Evolutionary conservation across 768 basidiomycete genomes (phyloP).

Genomic region (Suillus brevipes): DNA sequence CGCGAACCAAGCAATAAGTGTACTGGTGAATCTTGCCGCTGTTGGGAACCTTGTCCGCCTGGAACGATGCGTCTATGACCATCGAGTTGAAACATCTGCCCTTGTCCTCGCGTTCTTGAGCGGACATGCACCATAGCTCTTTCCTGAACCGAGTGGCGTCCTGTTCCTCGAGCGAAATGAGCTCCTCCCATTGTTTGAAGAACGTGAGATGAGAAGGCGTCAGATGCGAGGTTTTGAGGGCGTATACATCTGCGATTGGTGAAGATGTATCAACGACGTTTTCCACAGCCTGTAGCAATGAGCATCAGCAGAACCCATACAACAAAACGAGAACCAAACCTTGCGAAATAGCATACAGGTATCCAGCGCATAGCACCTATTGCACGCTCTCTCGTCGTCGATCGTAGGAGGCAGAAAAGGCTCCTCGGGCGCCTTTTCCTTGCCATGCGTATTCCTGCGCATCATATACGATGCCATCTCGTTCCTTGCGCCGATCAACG

Average conservation of each 20-base stretch:
- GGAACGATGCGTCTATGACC: conserved; percentile 56
- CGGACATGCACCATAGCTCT: conserved; percentile 92
- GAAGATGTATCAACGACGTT: conserved; percentile 51
- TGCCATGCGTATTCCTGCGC: conserved; percentile 39
- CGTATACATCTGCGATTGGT: conserved; percentile 68
- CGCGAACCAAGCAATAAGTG: conserved; percentile 70
- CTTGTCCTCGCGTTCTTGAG: conserved; percentile 70
- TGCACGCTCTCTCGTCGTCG: conserved; percentile 77
- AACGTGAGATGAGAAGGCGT: conserved; percentile 66
- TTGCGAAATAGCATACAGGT: conserved; percentile 94
- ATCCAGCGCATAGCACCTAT: conserved; percentile 79
- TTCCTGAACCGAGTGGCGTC: conserved; percentile 82
- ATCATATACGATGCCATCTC: conserved; percentile 79
- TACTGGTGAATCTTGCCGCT: conserved; percentile 71
- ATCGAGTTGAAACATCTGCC: conserved; percentile 87
- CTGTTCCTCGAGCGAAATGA: conserved; percentile 85
- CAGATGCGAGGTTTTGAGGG: conserved; percentile 79
- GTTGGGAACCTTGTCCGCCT: conserved; percentile 17
- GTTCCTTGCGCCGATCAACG: conserved; percentile 79
- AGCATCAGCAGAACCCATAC: conserved; percentile 5
- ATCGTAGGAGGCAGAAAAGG: conserved; percentile 85
- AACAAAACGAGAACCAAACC: conserved; percentile 37
- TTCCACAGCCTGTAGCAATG: conserved; percentile 62
- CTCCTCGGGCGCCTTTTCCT: conserved; percentile 31
- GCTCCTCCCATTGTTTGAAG: conserved; percentile 88